Conservation (phyloP, 1,139 yeast species). For the Debaryomyces sp. region DNA sequence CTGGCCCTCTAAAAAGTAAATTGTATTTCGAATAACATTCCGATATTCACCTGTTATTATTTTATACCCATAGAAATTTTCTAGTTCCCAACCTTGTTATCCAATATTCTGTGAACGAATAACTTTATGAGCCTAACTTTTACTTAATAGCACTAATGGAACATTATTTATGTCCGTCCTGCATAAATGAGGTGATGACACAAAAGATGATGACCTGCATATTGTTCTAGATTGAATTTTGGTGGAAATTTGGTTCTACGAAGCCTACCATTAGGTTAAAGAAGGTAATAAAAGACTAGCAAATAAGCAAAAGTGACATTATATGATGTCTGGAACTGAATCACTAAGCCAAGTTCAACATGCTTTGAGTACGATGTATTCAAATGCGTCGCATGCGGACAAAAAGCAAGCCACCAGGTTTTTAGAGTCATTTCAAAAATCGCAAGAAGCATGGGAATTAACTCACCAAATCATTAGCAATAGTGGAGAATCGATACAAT, state of each 20-base stretch:
- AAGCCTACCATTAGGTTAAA: neutral
- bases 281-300: neutral
- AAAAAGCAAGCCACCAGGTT: constrained; percentile 66
- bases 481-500: constrained; percentile 39
- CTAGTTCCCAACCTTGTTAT: neutral
- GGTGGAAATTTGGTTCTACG: neutral
- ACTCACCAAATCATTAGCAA: constrained; percentile 38
- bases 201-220: neutral
- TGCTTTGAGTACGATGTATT: constrained; percentile 67
- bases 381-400: constrained; percentile 50
- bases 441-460: constrained; percentile 68
- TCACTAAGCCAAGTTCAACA: constrained; percentile 29
- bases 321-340: constrained; percentile 12
- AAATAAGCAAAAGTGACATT: constrained; percentile 1
- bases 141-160: neutral
- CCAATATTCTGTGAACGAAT: neutral
- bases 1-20: neutral
- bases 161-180: neutral
- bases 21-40: too few relatives aligned
- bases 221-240: neutral
- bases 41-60: too few relatives aligned
- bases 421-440: constrained; percentile 82
- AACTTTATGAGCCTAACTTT: neutral
- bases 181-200: neutral
- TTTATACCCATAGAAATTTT: neutral